A percentile compares a stretch with the other conserved stretches of the same genome.
Evolutionary conservation across 768 basidiomycete species (phyloP).

Genomic region (Boletus subcaerulescens): DNA sequence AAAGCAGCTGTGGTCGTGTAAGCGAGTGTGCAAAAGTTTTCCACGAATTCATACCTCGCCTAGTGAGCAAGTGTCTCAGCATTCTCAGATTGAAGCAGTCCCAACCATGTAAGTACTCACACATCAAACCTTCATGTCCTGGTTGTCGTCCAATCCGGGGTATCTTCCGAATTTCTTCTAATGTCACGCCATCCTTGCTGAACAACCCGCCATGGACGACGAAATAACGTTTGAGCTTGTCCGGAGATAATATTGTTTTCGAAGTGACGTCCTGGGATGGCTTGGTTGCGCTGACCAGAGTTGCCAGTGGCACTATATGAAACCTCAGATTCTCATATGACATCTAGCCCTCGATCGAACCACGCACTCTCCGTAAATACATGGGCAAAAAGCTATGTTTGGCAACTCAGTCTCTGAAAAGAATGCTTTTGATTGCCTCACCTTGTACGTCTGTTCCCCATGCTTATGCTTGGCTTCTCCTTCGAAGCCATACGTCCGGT

Average conservation of each 20-base stretch:
- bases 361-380: slow-evolving; percentile 83
- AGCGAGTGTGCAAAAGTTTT: background rate
- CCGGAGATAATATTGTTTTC: slow-evolving; percentile 71
- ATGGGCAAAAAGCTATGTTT: slow-evolving; percentile 78
- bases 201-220: slow-evolving; percentile 96
- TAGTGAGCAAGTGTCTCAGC: slow-evolving; percentile 25
- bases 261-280: slow-evolving; percentile 39
- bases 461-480: slow-evolving; percentile 97
- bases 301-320: slow-evolving; percentile 81
- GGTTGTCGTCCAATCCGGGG: slow-evolving; percentile 87
- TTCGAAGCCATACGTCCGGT: slow-evolving; percentile 89
- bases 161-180: slow-evolving; percentile 90
- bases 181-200: slow-evolving; percentile 90
- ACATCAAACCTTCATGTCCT: slow-evolving; percentile 94
- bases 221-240: slow-evolving; percentile 86
- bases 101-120: slow-evolving; percentile 46
- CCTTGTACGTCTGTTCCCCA: slow-evolving; percentile 93
- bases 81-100: slow-evolving; percentile 1
- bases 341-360: background rate
- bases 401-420: slow-evolving; percentile 3
- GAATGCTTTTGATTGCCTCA: slow-evolving; percentile 20
- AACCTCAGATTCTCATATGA: slow-evolving; percentile 5
- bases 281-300: slow-evolving; percentile 74
- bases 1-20: slow-evolving; percentile 59
- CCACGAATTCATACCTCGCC: slow-evolving; percentile 53